A percentile compares a stretch with the other conserved stretches of the same genome.
These are phyloP conservation scores for Malassezia restricta DNA, from an alignment of 1,284 basidiomycete genomes.

Conservation along the genomic window DNA sequence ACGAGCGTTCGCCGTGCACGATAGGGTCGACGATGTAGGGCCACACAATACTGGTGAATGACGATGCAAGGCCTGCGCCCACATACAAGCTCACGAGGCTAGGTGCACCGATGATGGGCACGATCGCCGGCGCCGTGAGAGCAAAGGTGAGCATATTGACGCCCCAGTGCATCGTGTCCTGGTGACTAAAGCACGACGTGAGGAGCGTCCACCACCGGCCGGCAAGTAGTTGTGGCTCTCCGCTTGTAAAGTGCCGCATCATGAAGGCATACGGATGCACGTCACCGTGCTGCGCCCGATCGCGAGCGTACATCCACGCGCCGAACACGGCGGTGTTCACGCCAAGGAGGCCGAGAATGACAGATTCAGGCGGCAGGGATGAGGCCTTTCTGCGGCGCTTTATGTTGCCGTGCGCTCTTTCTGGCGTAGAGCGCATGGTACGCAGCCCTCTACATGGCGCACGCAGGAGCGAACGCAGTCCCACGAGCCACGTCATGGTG, in stretches of 20 bases:
- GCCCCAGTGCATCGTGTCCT: slow-evolving; percentile 51
- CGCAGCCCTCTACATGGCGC: too few relatives aligned
- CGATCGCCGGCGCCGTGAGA: slow-evolving; percentile 63
- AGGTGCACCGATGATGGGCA: slow-evolving; percentile 59
- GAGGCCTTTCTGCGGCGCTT: not conserved
- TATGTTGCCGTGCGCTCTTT: too few relatives aligned
- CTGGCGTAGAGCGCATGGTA: too few relatives aligned
- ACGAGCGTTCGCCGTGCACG: slow-evolving; percentile 6
- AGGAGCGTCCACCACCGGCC: slow-evolving; percentile 74
- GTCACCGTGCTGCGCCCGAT: slow-evolving; percentile 50
- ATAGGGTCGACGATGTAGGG: slow-evolving; percentile 13
- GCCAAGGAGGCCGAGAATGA: slow-evolving; percentile 20
- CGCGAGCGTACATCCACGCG: slow-evolving; percentile 23
- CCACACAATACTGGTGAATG: slow-evolving; percentile 44
- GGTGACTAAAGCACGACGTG: slow-evolving; percentile 50
- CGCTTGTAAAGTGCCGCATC: slow-evolving; percentile 57
- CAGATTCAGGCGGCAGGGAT: not conserved
- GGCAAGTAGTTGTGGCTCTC: slow-evolving; percentile 54
- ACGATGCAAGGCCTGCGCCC: slow-evolving; percentile 47
- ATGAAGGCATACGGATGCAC: slow-evolving; percentile 54
- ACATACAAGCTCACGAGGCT: slow-evolving; percentile 67
- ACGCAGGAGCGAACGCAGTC: too few relatives aligned
- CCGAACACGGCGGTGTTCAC: slow-evolving; percentile 25
- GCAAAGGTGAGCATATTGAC: slow-evolving; percentile 69
- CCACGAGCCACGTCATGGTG: too few relatives aligned